phyloP scores from a whole-genome alignment of 805 yeast genomes.

The Lipomyces yamadae region DNA sequence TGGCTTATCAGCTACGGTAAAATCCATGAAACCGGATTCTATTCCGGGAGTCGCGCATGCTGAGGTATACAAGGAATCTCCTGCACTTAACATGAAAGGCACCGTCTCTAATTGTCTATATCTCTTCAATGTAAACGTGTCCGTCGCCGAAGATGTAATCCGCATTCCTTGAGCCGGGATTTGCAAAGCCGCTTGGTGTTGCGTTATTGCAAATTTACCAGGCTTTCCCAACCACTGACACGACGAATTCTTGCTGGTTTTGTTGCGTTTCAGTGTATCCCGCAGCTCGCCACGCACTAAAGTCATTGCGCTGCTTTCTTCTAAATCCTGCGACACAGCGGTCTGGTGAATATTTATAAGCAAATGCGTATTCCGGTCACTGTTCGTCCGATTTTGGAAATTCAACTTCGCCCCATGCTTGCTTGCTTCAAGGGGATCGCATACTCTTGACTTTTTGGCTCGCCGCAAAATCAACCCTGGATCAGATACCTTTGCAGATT shows the following conservation, averaged over 20 bases:
- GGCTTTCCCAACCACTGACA: neutral
- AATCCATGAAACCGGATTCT: neutral
- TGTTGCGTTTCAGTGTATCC: neutral
- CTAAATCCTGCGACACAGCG: neutral
- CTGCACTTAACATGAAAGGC: neutral
- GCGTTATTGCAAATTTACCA: neutral
- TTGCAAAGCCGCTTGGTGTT: neutral
- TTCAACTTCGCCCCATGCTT: neutral
- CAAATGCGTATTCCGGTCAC: neutral
- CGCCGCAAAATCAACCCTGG: neutral
- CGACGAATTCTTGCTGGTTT: neutral
- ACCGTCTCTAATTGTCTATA: neutral
- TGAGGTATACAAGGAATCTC: neutral
- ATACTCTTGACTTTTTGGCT: neutral
- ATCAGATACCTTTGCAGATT: neutral
- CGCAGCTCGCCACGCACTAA: neutral
- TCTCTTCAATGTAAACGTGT: neutral
- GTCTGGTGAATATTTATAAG: neutral
- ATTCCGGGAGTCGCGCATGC: neutral
- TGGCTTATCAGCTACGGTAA: neutral
- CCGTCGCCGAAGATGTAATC: neutral
- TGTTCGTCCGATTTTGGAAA: neutral
- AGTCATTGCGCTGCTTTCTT: neutral
- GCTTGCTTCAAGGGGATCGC: neutral
- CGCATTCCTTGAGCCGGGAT: neutral